Conservation (phyloP, 1,139 yeast species). For the Pichia sp. region DNA sequence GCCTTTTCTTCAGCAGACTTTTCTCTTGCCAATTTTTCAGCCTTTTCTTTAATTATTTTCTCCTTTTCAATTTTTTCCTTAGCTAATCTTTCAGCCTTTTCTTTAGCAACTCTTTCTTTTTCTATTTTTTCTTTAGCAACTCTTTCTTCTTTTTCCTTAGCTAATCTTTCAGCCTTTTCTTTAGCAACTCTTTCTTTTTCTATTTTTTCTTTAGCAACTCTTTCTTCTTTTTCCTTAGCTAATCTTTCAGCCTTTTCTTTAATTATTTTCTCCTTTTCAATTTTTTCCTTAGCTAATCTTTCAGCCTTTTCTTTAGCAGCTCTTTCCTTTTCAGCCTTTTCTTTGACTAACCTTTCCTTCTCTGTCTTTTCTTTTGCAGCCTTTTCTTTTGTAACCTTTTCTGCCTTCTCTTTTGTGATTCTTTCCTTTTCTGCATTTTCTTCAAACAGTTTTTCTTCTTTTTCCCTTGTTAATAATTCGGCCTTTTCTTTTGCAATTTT, state of each 20-base stretch:
- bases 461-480: constrained; percentile 10
- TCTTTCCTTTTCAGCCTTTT: neutral
- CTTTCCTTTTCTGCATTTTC: constrained; percentile 1
- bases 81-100: neutral
- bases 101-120: neutral
- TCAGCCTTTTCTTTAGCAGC: neutral
- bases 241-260: neutral
- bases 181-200: neutral
- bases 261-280: constrained; percentile 10
- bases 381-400: constrained; percentile 15
- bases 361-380: constrained; percentile 11
- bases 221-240: neutral
- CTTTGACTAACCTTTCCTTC: constrained; percentile 2
- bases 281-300: constrained; percentile 3
- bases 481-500: neutral
- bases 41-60: neutral
- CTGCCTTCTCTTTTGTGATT: constrained; percentile 8
- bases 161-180: neutral
- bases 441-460: constrained; percentile 10
- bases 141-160: constrained; percentile 3
- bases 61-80: constrained; percentile 1
- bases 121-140: neutral
- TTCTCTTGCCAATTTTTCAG: neutral
- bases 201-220: neutral
- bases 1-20: neutral